phyloP scores from a whole-genome alignment of 495 filamentous ascomycete genomes.

The Recurvomyces mirabilis region DNA sequence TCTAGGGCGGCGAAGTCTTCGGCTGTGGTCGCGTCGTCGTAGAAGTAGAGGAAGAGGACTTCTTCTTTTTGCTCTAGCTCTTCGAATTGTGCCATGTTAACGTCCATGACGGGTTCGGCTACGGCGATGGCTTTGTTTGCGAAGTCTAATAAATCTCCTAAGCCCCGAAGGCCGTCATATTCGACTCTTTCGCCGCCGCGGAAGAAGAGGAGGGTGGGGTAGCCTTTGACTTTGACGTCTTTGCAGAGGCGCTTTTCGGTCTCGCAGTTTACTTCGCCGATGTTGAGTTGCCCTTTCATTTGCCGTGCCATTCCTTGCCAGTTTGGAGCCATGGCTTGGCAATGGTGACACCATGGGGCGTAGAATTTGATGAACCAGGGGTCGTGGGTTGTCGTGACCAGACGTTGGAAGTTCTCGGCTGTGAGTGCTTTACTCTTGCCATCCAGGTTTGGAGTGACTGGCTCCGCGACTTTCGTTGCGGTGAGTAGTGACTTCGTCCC shows the following conservation, averaged over 20 bases:
- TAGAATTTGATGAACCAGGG: constrained; percentile 99
- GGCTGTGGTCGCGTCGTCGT: constrained; percentile 81
- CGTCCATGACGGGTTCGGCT: constrained; percentile 63
- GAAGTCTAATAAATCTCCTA: constrained; percentile 81
- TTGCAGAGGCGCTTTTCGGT: constrained; percentile 74
- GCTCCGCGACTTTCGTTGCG: constrained; percentile 9
- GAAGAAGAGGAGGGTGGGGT: constrained; percentile 89
- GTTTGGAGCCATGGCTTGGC: constrained; percentile 78
- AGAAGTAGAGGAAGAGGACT: constrained; percentile 94
- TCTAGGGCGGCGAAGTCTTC: constrained; percentile 90
- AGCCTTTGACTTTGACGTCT: constrained; percentile 65
- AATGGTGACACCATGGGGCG: constrained; percentile 93
- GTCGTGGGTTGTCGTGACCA: constrained; percentile 76
- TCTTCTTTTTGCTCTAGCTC: constrained; percentile 85
- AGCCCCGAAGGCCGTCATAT: constrained; percentile 82
- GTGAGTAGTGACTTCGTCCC: constrained; percentile 12
- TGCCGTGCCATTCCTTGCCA: constrained; percentile 85
- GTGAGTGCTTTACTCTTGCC: constrained; percentile 66
- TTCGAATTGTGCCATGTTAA: constrained; percentile 64
- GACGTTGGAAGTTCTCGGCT: constrained; percentile 73
- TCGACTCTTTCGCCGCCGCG: constrained; percentile 81
- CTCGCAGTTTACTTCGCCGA: constrained; percentile 96
- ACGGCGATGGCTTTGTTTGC: constrained; percentile 76
- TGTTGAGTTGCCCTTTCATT: constrained; percentile 74
- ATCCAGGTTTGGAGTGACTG: constrained; percentile 51